phyloP scores from a whole-genome alignment of 2,329 filamentous ascomycete genomes.

The Blastomyces emzantsi region DNA sequence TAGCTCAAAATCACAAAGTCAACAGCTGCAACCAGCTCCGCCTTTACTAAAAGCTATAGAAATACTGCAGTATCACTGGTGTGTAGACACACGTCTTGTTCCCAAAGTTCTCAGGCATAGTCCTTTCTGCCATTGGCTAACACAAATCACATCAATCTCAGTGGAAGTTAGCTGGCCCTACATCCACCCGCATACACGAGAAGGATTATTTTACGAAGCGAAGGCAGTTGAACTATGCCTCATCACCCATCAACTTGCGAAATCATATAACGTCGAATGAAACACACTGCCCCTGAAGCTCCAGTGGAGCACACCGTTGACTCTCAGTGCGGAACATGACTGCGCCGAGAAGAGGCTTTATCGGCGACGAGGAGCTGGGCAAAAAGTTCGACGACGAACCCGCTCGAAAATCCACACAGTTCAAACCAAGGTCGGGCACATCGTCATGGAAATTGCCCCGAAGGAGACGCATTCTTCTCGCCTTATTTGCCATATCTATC shows the following conservation, averaged over 20 bases:
- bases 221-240: too few species aligned
- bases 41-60: too few species aligned
- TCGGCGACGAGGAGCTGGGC: slow-evolving; percentile 53
- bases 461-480: slow-evolving; percentile 44
- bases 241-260: too few species aligned
- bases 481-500: slow-evolving; percentile 40
- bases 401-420: slow-evolving; percentile 26
- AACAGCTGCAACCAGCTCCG: neutral
- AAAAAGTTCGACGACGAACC: slow-evolving; percentile 56
- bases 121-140: neutral
- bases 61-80: neutral
- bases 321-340: slow-evolving; percentile 26
- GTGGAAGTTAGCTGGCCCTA: neutral
- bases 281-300: slow-evolving; percentile 17
- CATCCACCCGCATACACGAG: too few species aligned
- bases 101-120: neutral
- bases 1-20: neutral
- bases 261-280: slow-evolving; percentile 6
- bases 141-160: neutral
- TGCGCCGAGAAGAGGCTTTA: slow-evolving; percentile 35
- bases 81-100: too few species aligned
- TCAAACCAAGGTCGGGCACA: slow-evolving; percentile 23
- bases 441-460: slow-evolving; percentile 29
- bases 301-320: slow-evolving; percentile 17
- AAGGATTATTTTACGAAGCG: too few species aligned